Evolutionary conservation across 2,329 filamentous ascomycete genomes (phyloP).

Genomic region (Colletotrichum simmondsii): DNA sequence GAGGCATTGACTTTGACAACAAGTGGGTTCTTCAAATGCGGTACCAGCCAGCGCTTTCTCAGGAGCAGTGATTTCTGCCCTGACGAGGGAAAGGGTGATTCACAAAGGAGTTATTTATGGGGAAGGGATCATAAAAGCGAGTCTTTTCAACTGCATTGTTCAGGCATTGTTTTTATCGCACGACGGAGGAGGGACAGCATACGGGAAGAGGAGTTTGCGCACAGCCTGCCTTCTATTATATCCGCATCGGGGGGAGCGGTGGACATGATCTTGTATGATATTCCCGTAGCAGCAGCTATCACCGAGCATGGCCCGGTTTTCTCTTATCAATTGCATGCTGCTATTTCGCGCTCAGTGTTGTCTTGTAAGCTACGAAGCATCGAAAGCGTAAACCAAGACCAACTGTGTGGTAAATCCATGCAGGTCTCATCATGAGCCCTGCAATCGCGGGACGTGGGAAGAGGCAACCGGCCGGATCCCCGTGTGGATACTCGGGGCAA

Average conservation of each 20-base stretch:
- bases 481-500: neutral
- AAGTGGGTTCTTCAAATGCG: slow-evolving; percentile 84
- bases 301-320: neutral
- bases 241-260: neutral
- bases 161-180: slow-evolving; percentile 8
- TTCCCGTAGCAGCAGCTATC: slow-evolving; percentile 2
- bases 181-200: slow-evolving; percentile 5
- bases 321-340: neutral
- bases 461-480: neutral
- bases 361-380: neutral
- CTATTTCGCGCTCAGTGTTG: neutral
- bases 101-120: slow-evolving; percentile 3
- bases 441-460: neutral
- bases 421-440: neutral
- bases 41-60: slow-evolving; percentile 47
- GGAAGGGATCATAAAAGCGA: slow-evolving; percentile 24
- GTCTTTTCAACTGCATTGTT: slow-evolving; percentile 19
- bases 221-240: neutral
- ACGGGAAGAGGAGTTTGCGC: slow-evolving; percentile 15
- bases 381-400: neutral
- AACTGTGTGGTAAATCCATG: too few species aligned
- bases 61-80: neutral
- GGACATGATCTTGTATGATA: slow-evolving; percentile 23
- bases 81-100: neutral
- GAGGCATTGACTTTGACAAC: slow-evolving; percentile 88